Percentiles rank a stretch among this genome's conserved stretches.
Evolutionary conservation across 257 asterid species (phyloP).

Genomic region (Nicotiana tomentosiformis): DNA sequence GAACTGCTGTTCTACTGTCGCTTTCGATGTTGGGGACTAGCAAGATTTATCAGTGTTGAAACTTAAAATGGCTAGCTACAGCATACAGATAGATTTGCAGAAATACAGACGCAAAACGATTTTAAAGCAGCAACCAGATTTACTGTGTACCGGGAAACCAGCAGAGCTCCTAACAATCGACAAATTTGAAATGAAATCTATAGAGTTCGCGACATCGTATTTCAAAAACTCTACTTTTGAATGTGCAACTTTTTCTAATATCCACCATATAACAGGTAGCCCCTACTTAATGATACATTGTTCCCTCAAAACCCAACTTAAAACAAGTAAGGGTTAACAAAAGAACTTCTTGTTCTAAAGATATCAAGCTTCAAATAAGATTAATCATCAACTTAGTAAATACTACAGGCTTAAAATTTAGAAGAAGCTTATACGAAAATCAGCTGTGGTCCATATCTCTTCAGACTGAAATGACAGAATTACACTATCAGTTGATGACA

Average conservation of each 20-base stretch:
- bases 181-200: not conserved
- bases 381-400: not conserved
- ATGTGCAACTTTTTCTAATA: not conserved
- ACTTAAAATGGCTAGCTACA: not conserved
- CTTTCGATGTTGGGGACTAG: not conserved
- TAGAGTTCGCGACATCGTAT: too few species aligned
- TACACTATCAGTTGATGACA: not conserved
- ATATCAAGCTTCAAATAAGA: not conserved
- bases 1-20: not conserved
- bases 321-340: too few species aligned
- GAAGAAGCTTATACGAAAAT: not conserved
- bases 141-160: not conserved
- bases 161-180: not conserved
- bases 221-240: not conserved
- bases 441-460: not conserved
- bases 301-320: not conserved
- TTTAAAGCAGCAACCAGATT: not conserved
- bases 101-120: not conserved
- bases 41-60: not conserved
- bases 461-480: not conserved
- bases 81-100: not conserved
- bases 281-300: not conserved
- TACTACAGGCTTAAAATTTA: not conserved
- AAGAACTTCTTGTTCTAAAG: not conserved
- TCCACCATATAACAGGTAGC: not conserved